Conservation (phyloP, 768 basidiomycete genomes). For the Naganishia onofrii region DNA sequence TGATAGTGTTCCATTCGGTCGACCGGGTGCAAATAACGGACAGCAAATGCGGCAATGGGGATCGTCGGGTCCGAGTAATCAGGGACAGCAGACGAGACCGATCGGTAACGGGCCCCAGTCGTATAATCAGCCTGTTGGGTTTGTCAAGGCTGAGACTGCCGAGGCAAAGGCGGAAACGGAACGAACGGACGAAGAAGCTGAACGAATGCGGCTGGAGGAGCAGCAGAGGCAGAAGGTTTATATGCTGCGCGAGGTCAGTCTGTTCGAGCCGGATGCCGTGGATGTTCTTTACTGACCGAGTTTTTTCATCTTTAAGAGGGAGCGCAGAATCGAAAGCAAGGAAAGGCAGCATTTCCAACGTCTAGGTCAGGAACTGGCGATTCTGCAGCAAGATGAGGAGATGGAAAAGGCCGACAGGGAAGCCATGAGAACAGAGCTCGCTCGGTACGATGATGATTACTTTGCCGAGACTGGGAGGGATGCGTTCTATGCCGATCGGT, state of each 20-base stretch:
- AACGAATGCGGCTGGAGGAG: conserved; percentile 73
- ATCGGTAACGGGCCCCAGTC: conserved; percentile 70
- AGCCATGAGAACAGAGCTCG: conserved; percentile 61
- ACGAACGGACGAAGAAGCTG: conserved; percentile 85
- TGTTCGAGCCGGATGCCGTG: neutral
- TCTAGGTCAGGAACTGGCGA: conserved; percentile 49
- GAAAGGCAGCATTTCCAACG: conserved; percentile 73
- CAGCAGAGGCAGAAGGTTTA: conserved; percentile 75
- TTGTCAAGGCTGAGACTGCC: conserved; percentile 61
- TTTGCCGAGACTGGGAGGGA: conserved; percentile 93
- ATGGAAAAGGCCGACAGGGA: conserved; percentile 37
- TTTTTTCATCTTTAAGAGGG: conserved; percentile 61
- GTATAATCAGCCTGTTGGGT: conserved; percentile 75
- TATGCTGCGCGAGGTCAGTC: conserved; percentile 79
- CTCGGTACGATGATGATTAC: conserved; percentile 75
- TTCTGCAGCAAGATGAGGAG: conserved; percentile 39
- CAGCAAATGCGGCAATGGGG: conserved; percentile 80
- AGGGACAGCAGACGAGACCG: conserved; percentile 56
- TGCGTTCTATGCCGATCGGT: conserved; percentile 87
- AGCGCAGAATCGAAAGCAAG: conserved; percentile 86
- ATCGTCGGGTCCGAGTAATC: conserved; percentile 54
- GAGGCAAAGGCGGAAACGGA: conserved; percentile 55
- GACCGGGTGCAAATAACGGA: conserved; percentile 55
- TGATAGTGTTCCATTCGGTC: conserved; percentile 30
- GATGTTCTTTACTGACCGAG: neutral